Percentiles rank a stretch among this genome's conserved stretches.
Evolutionary conservation across 768 basidiomycete genomes (phyloP).

Genomic region (Auriscalpium microsporum): DNA sequence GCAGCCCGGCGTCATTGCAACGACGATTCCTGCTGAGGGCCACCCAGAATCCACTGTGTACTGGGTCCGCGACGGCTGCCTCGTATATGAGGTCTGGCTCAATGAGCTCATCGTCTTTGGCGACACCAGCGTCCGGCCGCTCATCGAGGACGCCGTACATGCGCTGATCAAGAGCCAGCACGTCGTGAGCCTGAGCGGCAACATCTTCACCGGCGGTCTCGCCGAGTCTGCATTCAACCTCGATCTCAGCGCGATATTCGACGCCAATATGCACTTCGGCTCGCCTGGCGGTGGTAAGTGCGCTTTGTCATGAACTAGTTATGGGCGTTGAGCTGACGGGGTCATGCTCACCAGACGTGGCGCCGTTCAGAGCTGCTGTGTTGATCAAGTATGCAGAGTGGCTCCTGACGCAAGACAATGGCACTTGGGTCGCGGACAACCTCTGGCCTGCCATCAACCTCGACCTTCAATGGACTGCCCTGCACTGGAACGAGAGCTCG

Average conservation of each 20-base stretch:
- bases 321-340: not conserved
- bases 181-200: constrained; percentile 5
- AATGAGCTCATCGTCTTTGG: constrained; percentile 5
- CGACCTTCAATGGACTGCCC: constrained; percentile 9
- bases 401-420: constrained; percentile 8
- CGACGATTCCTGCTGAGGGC: constrained; percentile 1
- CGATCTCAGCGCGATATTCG: constrained; percentile 1
- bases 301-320: too few species aligned
- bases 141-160: constrained; percentile 4
- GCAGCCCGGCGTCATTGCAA: constrained; percentile 2
- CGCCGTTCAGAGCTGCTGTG: constrained; percentile 6
- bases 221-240: constrained; percentile 5
- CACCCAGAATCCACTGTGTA: constrained; percentile 8
- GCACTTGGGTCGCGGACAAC: constrained; percentile 7
- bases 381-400: constrained; percentile 9
- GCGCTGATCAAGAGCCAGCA: constrained; percentile 6
- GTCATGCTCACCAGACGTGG: not conserved
- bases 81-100: constrained; percentile 5
- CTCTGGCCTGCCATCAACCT: constrained; percentile 9
- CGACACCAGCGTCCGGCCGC: constrained; percentile 4
- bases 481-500: constrained; percentile 10
- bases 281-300: constrained; percentile 8
- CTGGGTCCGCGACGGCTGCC: constrained; percentile 6
- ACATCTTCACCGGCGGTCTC: constrained; percentile 6
- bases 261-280: not conserved